Conservation (phyloP, 768 basidiomycete genomes). For the Clathrus columnatus region DNA sequence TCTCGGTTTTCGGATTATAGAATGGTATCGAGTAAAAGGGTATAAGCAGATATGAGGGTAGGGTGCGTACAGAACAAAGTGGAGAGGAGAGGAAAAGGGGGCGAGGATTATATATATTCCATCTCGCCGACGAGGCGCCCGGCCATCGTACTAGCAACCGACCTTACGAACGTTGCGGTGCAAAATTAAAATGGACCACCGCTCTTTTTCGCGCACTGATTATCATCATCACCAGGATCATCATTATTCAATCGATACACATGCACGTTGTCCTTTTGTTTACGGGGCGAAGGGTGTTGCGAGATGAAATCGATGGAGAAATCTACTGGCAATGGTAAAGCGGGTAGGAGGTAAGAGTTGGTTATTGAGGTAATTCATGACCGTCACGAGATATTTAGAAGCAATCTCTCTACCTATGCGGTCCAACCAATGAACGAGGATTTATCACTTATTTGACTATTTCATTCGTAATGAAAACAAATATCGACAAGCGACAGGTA, state of each 20-base stretch:
- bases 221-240: not conserved
- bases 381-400: too few species aligned
- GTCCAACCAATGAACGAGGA: too few species aligned
- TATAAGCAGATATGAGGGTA: not conserved
- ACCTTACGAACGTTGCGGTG: not conserved
- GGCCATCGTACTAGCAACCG: not conserved
- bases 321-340: too few species aligned
- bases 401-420: too few species aligned
- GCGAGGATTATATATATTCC: constrained; percentile 21
- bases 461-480: not conserved
- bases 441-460: too few species aligned
- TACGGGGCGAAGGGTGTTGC: not conserved
- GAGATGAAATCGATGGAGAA: not conserved
- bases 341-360: too few species aligned
- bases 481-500: not conserved
- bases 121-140: not conserved
- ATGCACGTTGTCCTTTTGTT: not conserved
- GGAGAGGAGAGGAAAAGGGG: constrained; percentile 56
- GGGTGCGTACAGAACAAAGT: constrained; percentile 35
- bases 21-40: not conserved
- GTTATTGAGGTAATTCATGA: too few species aligned
- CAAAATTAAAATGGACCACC: not conserved
- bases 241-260: not conserved
- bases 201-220: not conserved
- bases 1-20: not conserved